These are phyloP conservation scores for Amaranthus tricolor DNA, from an alignment of 179 eudicot genomes.

Conservation along the genomic window DNA sequence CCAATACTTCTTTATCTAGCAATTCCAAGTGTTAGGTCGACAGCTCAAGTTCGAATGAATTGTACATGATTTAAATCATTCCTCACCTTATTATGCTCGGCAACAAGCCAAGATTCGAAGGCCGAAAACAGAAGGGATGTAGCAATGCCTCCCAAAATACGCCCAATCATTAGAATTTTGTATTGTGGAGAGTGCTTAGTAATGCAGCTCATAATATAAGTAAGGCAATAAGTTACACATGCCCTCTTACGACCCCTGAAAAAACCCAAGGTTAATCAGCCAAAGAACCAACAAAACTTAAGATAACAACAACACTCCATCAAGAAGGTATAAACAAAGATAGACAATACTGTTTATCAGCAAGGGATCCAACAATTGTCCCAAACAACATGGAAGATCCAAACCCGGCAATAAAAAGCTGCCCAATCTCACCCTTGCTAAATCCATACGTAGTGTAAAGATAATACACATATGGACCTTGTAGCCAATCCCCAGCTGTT, in stretches of 20 bases:
- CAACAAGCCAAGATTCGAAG: conserved; percentile 72
- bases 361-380: conserved; percentile 92
- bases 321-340: not conserved
- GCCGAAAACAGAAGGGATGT: conserved; percentile 96
- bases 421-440: conserved; percentile 89
- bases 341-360: conserved; percentile 69
- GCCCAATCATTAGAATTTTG: conserved; percentile 81
- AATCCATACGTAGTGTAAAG: conserved; percentile 85
- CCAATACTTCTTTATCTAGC: not conserved
- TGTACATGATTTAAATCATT: not conserved
- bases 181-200: conserved; percentile 99
- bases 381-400: conserved; percentile 98
- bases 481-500: conserved; percentile 98
- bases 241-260: conserved; percentile 94
- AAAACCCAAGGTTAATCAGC: not conserved
- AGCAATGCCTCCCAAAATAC: conserved; percentile 93
- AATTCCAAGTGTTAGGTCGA: not conserved
- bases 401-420: conserved; percentile 93
- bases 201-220: conserved; percentile 45
- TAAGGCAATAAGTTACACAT: conserved; percentile 83
- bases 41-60: not conserved
- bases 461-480: conserved; percentile 93
- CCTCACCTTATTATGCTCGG: conserved; percentile 67
- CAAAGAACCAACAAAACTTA: not conserved
- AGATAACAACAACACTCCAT: not conserved